Percentiles rank a stretch among this genome's conserved stretches.
Conservation (phyloP, 441 rosid genomes). For the Arabidopsis lyrata region DNA sequence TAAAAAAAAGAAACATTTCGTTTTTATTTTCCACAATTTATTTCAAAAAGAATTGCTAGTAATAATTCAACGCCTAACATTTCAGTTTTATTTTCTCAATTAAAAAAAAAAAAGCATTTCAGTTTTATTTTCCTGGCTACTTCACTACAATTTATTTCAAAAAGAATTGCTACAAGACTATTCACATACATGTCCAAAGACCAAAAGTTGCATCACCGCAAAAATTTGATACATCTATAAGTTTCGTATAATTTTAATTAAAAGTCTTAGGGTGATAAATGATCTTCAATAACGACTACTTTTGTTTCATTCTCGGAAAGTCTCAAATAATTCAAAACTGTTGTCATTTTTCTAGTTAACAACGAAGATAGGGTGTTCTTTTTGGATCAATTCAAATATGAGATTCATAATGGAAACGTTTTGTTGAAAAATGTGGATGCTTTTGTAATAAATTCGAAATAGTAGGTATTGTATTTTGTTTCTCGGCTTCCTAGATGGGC, state of each 20-base stretch:
- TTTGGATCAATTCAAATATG: neutral
- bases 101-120: too few relatives aligned
- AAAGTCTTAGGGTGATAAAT: too few relatives aligned
- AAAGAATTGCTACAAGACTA: neutral
- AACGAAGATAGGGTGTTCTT: too few relatives aligned
- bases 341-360: too few relatives aligned
- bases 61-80: conserved; percentile 41
- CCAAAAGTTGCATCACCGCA: too few relatives aligned
- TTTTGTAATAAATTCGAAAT: neutral
- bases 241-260: too few relatives aligned
- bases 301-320: too few relatives aligned
- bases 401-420: neutral
- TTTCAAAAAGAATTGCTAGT: conserved; percentile 19
- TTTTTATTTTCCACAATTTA: too few relatives aligned
- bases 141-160: neutral
- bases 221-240: too few relatives aligned
- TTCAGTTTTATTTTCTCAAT: conserved; percentile 19
- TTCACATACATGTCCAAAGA: neutral
- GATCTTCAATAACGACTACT: too few relatives aligned
- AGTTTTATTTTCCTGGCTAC: neutral
- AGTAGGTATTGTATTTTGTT: neutral
- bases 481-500: conserved; percentile 15
- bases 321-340: too few relatives aligned
- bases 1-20: too few relatives aligned
- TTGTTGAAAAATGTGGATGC: neutral